These are phyloP conservation scores for Neurospora cerealis DNA, from an alignment of 495 filamentous ascomycete species.

Conservation along the genomic window DNA sequence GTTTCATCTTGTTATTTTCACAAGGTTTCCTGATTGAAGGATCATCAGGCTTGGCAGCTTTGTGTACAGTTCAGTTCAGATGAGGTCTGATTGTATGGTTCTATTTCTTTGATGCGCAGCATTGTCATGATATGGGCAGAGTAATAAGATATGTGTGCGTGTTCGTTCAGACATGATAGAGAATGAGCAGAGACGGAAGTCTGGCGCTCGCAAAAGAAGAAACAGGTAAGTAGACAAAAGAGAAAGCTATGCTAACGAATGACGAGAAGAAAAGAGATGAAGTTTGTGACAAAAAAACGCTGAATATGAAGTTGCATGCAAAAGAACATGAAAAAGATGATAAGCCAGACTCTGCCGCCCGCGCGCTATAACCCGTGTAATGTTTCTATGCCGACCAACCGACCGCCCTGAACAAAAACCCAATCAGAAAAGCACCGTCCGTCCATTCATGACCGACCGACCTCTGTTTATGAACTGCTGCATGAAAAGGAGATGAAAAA, in stretches of 20 bases:
- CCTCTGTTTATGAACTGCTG: neutral
- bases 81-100: neutral
- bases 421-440: neutral
- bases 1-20: neutral
- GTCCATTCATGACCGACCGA: neutral
- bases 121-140: neutral
- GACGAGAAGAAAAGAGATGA: neutral
- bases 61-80: neutral
- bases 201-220: neutral
- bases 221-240: neutral
- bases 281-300: neutral
- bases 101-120: neutral
- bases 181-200: neutral
- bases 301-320: neutral
- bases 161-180: neutral
- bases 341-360: neutral
- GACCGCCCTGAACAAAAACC: neutral
- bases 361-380: neutral
- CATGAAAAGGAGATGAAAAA: neutral
- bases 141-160: neutral
- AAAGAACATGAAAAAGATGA: neutral
- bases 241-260: neutral
- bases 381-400: neutral
- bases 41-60: neutral
- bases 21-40: neutral